phyloP scores from a whole-genome alignment of 768 basidiomycete species.

The Artomyces pyxidatus region DNA sequence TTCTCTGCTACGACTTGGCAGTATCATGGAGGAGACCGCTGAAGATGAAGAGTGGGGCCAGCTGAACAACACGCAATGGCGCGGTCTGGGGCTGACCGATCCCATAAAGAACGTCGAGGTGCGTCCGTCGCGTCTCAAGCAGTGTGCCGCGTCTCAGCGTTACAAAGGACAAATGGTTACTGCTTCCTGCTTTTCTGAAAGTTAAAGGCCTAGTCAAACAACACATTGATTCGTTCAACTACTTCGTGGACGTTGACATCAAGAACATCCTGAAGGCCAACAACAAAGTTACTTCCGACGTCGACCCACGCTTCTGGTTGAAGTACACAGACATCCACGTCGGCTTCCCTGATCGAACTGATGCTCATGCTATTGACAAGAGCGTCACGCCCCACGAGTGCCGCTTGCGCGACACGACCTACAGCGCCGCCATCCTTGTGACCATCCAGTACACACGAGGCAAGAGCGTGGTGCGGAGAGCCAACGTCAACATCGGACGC shows the following conservation, averaged over 20 bases:
- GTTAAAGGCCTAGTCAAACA: constrained; percentile 99
- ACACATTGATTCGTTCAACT: constrained; percentile 98
- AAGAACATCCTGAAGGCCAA: constrained; percentile 95
- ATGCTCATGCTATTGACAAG: constrained; percentile 69
- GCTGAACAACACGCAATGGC: constrained; percentile 50
- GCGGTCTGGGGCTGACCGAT: constrained; percentile 76
- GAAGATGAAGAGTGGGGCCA: constrained; percentile 53
- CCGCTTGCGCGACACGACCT: constrained; percentile 90
- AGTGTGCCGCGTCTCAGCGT: background rate
- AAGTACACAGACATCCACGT: constrained; percentile 95
- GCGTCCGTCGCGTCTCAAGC: constrained; percentile 20
- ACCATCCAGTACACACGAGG: constrained; percentile 94
- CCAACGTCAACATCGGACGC: constrained; percentile 81
- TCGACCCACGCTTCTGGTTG: constrained; percentile 94
- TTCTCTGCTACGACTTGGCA: too few relatives aligned
- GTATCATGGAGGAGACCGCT: constrained; percentile 1
- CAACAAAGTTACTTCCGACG: constrained; percentile 90
- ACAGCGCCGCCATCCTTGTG: constrained; percentile 87
- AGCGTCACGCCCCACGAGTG: constrained; percentile 95
- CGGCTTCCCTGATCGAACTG: constrained; percentile 85
- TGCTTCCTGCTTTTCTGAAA: constrained; percentile 92
- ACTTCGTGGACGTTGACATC: constrained; percentile 95
- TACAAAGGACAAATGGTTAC: constrained; percentile 94
- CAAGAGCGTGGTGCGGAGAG: constrained; percentile 74
- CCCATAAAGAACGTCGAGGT: constrained; percentile 90